These are phyloP conservation scores for Xylariaceae sp. DNA, from an alignment of 2,329 filamentous ascomycete genomes.

Conservation along the genomic window DNA sequence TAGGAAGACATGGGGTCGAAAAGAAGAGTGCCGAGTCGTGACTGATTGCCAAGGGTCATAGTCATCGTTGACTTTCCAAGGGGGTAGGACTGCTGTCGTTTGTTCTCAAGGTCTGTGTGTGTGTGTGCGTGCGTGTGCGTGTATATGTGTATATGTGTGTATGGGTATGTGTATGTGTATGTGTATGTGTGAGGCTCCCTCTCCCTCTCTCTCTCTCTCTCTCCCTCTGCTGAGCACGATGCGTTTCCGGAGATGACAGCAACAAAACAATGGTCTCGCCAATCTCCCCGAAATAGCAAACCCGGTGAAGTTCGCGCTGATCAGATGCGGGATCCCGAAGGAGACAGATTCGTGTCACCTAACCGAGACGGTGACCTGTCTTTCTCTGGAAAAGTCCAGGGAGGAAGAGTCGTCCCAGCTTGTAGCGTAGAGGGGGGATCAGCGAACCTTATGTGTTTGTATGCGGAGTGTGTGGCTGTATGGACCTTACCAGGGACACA, in stretches of 20 bases:
- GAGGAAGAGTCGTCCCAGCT: conserved; percentile 36
- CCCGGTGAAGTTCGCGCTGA: conserved; percentile 42
- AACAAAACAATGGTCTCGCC: conserved; percentile 8
- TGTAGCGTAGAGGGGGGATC: conserved; percentile 43
- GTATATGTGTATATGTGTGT: too few relatives aligned
- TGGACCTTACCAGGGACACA: conserved; percentile 34
- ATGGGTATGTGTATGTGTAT: too few relatives aligned
- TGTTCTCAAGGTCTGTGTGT: too few relatives aligned
- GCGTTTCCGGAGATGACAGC: conserved; percentile 11
- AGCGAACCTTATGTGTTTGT: conserved; percentile 52
- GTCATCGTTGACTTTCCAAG: conserved; percentile 60
- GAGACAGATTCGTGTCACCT: conserved; percentile 41
- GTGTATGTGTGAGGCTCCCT: conserved; percentile 21
- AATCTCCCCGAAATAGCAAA: conserved; percentile 17
- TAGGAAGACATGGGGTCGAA: conserved; percentile 75
- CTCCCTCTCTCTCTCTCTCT: too few relatives aligned
- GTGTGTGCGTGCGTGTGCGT: too few relatives aligned
- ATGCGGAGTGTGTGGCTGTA: conserved; percentile 22
- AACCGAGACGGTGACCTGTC: conserved; percentile 30
- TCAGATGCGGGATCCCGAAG: conserved; percentile 45
- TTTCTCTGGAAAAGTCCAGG: conserved; percentile 31
- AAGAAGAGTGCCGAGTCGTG: conserved; percentile 68
- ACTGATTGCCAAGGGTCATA: conserved; percentile 92
- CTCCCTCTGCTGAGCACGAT: not conserved
- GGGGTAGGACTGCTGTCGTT: too few relatives aligned